These are phyloP conservation scores for Starmerella gropengiesseri DNA, from an alignment of 805 yeast genomes.

Conservation along the genomic window DNA sequence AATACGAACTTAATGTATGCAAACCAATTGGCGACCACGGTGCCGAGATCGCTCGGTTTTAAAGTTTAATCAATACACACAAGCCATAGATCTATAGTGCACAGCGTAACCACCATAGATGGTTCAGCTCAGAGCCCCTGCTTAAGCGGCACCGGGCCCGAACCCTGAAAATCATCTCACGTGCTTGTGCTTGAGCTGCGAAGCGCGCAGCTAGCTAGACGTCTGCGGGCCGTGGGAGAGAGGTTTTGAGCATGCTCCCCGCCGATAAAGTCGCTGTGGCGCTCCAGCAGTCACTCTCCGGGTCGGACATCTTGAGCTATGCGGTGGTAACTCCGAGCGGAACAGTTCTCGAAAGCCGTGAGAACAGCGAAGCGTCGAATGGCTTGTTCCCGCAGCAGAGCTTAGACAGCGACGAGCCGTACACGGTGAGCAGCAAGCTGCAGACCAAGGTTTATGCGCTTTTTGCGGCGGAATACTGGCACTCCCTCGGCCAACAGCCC, in stretches of 20 bases:
- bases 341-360: constrained; percentile 20
- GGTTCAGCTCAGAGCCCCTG: too few relatives aligned
- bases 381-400: constrained; percentile 5
- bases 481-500: not conserved
- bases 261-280: constrained; percentile 9
- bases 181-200: too few relatives aligned
- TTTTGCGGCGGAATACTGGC: constrained; percentile 28
- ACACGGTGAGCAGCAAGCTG: constrained; percentile 18
- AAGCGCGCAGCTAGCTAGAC: too few relatives aligned
- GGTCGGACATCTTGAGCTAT: constrained; percentile 6
- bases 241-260: constrained; percentile 15
- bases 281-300: constrained; percentile 9
- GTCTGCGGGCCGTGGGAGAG: too few relatives aligned
- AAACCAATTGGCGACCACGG: too few relatives aligned
- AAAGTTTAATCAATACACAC: too few relatives aligned
- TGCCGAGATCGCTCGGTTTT: too few relatives aligned
- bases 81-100: too few relatives aligned
- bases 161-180: too few relatives aligned
- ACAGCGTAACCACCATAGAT: too few relatives aligned
- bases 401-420: not conserved
- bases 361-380: not conserved
- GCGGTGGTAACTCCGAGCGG: constrained; percentile 18
- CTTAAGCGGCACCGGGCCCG: too few relatives aligned
- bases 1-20: too few relatives aligned
- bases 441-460: constrained; percentile 27